A percentile compares a stretch with the other conserved stretches of the same genome.
phyloP scores from a whole-genome alignment of 2,329 filamentous ascomycete genomes.

The Aspergillus pseudoviridinutans region DNA sequence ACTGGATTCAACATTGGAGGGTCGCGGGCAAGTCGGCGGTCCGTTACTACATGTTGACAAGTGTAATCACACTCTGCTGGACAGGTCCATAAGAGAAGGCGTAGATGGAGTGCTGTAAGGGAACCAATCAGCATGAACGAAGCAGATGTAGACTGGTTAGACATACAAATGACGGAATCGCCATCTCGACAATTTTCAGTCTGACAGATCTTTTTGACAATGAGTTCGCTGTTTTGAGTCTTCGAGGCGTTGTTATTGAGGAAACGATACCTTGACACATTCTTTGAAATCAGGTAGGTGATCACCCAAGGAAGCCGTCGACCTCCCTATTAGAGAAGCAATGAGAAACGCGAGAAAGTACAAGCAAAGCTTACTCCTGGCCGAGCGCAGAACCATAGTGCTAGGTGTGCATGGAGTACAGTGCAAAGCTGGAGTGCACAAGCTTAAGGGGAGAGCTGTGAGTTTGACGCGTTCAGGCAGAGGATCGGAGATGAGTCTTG shows the following conservation, averaged over 20 bases:
- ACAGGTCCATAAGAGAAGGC: conserved; percentile 88
- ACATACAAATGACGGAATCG: conserved; percentile 67
- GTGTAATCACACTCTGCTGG: conserved; percentile 94
- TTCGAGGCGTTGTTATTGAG: neutral
- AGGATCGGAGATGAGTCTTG: neutral
- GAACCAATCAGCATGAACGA: conserved; percentile 10
- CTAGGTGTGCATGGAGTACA: conserved; percentile 9
- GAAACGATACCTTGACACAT: conserved; percentile 69
- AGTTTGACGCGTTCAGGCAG: neutral
- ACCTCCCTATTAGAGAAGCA: conserved; percentile 32
- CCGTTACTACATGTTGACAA: conserved; percentile 90
- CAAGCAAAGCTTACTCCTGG: conserved; percentile 16
- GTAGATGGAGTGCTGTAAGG: conserved; percentile 69
- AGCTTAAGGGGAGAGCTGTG: conserved; percentile 10
- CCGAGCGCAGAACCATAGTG: conserved; percentile 26
- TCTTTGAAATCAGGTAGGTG: conserved; percentile 79
- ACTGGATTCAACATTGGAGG: conserved; percentile 63
- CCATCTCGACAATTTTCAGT: conserved; percentile 71
- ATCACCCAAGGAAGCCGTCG: conserved; percentile 75
- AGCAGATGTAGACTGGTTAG: conserved; percentile 2
- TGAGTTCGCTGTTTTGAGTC: conserved; percentile 11
- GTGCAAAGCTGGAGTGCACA: conserved; percentile 5
- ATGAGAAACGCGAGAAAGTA: conserved; percentile 31
- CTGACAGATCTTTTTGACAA: conserved; percentile 64
- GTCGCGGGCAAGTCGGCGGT: conserved; percentile 61